Base-by-base conservation (phyloP, 2,329 filamentous ascomycete species). In the Kalaharituber pfeilii region DNA sequence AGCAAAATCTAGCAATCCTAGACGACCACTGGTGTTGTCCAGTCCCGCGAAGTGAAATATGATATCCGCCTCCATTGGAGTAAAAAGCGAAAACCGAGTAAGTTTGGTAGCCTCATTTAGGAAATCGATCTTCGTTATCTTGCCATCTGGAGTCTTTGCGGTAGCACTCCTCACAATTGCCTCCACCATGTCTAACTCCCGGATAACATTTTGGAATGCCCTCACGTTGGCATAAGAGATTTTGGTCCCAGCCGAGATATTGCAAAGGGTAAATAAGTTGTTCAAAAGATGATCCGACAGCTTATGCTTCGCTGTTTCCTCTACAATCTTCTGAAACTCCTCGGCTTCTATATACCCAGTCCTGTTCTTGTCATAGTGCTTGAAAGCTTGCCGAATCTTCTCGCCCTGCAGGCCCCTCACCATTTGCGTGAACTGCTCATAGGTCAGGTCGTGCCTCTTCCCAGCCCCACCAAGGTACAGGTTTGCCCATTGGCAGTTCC, bases 401-500 rank as follows among this genome's bases (percentile, higher is more conserved):
- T 98, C 91, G 56, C 91, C 91, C 71, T 96, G 89, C 58, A 98
- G 75, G 49, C 89, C 91, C 59, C 91, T 84, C 65, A 98, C 76
- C 88, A 98, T 94, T 73, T 98, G 91, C 49, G 88, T 85, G 72
- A 98, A 98, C 70, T 98, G 89, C 5, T 83, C 81, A 68, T 98
- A 98, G 64, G 89, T 89, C 73, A 98, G 82, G 64, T 83, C 80
- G 68, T 95, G 91, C 61, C 89, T 79, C 69, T 85, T 82, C 70
- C 84, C 85, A 73, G 83, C 86, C 66, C 81, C 80, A 58, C 91
- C 91, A 64, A 91, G 84, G 72, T 98, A 96, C 58, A 98, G 77
- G 64, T 84, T 85, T 39, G 87, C 89, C 91, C 91, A 98, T 68
- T 94, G 86, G 60, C 85, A 93, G 66, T 88, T 84, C 88, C 91